Evolutionary conservation across 1,284 basidiomycete species (phyloP).

Genomic region (Rugosomyces carneus): DNA sequence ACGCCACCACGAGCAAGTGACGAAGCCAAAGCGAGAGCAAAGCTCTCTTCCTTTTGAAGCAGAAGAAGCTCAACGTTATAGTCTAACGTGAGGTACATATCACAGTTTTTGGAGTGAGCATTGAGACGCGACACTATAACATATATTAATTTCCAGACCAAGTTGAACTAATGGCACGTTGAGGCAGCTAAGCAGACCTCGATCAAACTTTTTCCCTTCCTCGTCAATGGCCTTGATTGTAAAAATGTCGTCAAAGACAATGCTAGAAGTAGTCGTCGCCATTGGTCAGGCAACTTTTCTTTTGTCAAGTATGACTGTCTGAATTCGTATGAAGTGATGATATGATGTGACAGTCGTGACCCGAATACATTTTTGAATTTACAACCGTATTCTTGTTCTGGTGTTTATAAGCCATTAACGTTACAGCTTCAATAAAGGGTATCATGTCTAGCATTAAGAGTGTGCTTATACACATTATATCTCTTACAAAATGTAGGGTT

Average conservation of each 20-base stretch:
- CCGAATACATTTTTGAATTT: too few relatives aligned
- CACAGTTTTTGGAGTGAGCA: slow-evolving; percentile 80
- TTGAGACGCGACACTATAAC: slow-evolving; percentile 76
- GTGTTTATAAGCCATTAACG: too few relatives aligned
- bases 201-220: slow-evolving; percentile 95
- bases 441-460: not conserved
- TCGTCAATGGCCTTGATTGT: slow-evolving; percentile 80
- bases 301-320: too few relatives aligned
- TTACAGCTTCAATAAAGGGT: not conserved
- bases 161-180: slow-evolving; percentile 5
- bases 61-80: slow-evolving; percentile 88
- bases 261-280: slow-evolving; percentile 61
- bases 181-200: slow-evolving; percentile 54
- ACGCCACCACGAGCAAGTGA: slow-evolving; percentile 66
- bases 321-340: too few relatives aligned
- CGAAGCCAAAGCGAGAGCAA: slow-evolving; percentile 84
- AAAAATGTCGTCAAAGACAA: slow-evolving; percentile 90
- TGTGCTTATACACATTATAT: slow-evolving; percentile 12
- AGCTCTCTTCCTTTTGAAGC: slow-evolving; percentile 61
- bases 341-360: too few relatives aligned
- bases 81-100: slow-evolving; percentile 87
- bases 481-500: not conserved
- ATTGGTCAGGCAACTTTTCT: slow-evolving; percentile 28
- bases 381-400: too few relatives aligned
- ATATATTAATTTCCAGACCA: not conserved